Percentiles rank a stretch among this genome's conserved stretches.
phyloP scores from a whole-genome alignment of 495 filamentous ascomycete genomes.

The Hyaloscypha variabilis region DNA sequence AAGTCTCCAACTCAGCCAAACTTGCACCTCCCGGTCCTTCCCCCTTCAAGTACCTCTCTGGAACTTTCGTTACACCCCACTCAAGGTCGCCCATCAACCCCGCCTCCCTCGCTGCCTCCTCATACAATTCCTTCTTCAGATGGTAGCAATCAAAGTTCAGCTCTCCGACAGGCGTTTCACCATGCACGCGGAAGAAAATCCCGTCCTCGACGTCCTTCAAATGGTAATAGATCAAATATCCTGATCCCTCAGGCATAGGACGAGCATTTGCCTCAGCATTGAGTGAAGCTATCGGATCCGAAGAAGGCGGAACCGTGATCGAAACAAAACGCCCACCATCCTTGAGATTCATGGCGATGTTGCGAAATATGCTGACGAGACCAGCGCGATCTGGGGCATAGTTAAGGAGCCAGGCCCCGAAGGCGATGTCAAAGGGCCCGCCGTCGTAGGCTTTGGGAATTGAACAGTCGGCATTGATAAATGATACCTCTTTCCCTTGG shows the following conservation, averaged over 20 bases:
- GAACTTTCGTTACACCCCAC: slow-evolving; percentile 25
- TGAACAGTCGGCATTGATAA: slow-evolving; percentile 19
- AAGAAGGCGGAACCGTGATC: slow-evolving; percentile 32
- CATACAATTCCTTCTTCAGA: slow-evolving; percentile 27
- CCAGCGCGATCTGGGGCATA: slow-evolving; percentile 36
- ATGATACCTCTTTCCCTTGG: slow-evolving; percentile 10
- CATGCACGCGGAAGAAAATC: slow-evolving; percentile 19
- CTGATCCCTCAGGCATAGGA: slow-evolving; percentile 19
- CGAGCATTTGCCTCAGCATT: slow-evolving; percentile 13
- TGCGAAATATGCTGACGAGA: slow-evolving; percentile 38
- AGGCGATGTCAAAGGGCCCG: slow-evolving; percentile 42
- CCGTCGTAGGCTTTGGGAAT: slow-evolving; percentile 19
- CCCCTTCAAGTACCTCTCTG: slow-evolving; percentile 26
- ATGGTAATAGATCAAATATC: slow-evolving; percentile 13
- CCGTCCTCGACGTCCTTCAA: slow-evolving; percentile 24
- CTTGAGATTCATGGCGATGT: slow-evolving; percentile 38
- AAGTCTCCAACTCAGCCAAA: slow-evolving; percentile 19
- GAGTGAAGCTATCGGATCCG: slow-evolving; percentile 13
- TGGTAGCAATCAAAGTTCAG: slow-evolving; percentile 31
- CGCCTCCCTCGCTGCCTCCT: slow-evolving; percentile 29
- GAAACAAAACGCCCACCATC: slow-evolving; percentile 38
- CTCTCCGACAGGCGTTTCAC: slow-evolving; percentile 17
- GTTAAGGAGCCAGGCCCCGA: slow-evolving; percentile 43
- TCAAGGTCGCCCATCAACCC: slow-evolving; percentile 29
- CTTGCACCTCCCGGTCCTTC: slow-evolving; percentile 20